Conservation (phyloP, 2,329 filamentous ascomycete species). For the Diplodia scrobiculata region DNA sequence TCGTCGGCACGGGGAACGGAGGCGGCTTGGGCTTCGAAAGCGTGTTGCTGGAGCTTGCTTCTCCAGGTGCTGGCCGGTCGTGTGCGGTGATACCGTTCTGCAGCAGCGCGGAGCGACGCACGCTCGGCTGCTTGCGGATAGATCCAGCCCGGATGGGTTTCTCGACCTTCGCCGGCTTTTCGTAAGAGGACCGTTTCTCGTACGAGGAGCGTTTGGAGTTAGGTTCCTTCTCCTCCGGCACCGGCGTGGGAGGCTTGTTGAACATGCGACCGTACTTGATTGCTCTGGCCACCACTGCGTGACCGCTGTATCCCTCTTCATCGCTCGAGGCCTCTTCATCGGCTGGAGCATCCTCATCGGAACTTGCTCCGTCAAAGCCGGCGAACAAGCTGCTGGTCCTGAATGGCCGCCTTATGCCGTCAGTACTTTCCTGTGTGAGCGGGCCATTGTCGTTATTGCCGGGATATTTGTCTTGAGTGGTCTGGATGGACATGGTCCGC, state of each 20-base stretch:
- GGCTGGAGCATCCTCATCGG: constrained; percentile 58
- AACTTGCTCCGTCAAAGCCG: constrained; percentile 58
- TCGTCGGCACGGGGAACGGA: constrained; percentile 87
- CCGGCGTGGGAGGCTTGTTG: constrained; percentile 46
- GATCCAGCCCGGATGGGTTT: constrained; percentile 38
- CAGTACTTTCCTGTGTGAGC: constrained; percentile 60
- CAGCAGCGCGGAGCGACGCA: constrained; percentile 78
- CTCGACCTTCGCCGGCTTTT: constrained; percentile 42
- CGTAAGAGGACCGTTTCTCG: constrained; percentile 39
- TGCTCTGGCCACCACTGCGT: constrained; percentile 48
- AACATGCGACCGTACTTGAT: constrained; percentile 52
- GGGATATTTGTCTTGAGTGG: constrained; percentile 67
- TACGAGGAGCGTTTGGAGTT: constrained; percentile 38
- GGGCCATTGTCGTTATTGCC: constrained; percentile 81
- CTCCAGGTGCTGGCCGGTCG: constrained; percentile 64
- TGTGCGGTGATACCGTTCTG: constrained; percentile 75
- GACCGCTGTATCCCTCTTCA: constrained; percentile 59
- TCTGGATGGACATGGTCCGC: constrained; percentile 33
- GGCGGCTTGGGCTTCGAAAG: constrained; percentile 53
- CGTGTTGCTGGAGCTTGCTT: constrained; percentile 44
- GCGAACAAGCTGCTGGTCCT: constrained; percentile 84
- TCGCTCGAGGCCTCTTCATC: constrained; percentile 61
- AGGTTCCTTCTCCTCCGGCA: constrained; percentile 48
- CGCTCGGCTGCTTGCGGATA: constrained; percentile 56
- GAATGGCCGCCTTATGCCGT: constrained; percentile 68